A percentile compares a stretch with the other conserved stretches of the same genome.
Evolutionary conservation across 352 stramenopile species (phyloP).

Genomic region (Phytophthora citricola): DNA sequence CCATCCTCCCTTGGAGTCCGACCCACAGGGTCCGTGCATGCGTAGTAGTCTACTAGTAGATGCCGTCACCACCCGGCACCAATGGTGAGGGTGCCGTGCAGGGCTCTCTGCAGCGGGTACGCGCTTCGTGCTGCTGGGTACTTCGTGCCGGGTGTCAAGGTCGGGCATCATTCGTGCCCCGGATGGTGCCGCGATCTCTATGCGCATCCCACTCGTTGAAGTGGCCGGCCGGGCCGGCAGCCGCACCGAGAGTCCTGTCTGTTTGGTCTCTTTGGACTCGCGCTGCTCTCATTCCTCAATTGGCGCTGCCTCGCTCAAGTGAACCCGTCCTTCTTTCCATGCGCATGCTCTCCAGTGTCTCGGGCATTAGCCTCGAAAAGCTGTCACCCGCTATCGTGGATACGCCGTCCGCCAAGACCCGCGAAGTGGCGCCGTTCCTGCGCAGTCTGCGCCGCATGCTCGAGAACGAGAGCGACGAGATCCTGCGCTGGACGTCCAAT

Average conservation of each 20-base stretch:
- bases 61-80: not conserved
- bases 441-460: slow-evolving; percentile 64
- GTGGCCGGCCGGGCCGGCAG: slow-evolving; percentile 24
- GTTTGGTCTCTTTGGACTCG: slow-evolving; percentile 25
- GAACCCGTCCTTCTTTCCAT: slow-evolving; percentile 4
- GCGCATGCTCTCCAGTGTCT: slow-evolving; percentile 21
- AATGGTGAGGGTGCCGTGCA: not conserved
- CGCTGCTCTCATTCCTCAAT: slow-evolving; percentile 36
- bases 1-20: not conserved
- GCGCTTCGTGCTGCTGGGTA: too few relatives aligned
- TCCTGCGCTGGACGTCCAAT: slow-evolving; percentile 59
- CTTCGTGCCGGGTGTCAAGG: not conserved
- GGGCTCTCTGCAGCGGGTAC: not conserved
- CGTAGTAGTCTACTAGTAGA: not conserved
- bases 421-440: slow-evolving; percentile 63
- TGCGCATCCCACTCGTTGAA: slow-evolving; percentile 36
- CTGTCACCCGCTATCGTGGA: slow-evolving; percentile 4
- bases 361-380: slow-evolving; percentile 20
- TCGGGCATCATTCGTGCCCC: not conserved
- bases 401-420: slow-evolving; percentile 5
- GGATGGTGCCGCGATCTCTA: slow-evolving; percentile 23
- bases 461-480: slow-evolving; percentile 48
- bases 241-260: slow-evolving; percentile 33
- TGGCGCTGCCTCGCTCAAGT: slow-evolving; percentile 7
- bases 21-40: not conserved